A percentile compares a stretch with the other conserved stretches of the same genome.
These are phyloP conservation scores for Ananas comosus DNA, from an alignment of 176 grass and related monocot genomes.

Conservation along the genomic window DNA sequence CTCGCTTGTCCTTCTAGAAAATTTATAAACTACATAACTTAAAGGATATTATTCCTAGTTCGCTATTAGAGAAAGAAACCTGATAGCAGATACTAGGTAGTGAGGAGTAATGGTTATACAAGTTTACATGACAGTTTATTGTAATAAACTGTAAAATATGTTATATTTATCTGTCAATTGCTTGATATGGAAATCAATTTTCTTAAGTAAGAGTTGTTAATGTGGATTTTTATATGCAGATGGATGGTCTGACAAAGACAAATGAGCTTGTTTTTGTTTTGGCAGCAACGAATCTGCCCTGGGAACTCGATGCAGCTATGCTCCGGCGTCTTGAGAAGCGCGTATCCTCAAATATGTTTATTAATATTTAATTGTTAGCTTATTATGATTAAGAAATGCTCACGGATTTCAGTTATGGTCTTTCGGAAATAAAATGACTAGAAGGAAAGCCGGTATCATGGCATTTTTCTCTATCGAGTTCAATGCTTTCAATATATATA, in stretches of 20 bases:
- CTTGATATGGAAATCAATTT: background rate
- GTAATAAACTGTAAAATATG: too few relatives aligned
- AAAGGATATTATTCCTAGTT: too few relatives aligned
- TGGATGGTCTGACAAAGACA: constrained; percentile 91
- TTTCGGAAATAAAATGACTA: background rate
- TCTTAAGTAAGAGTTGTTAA: background rate
- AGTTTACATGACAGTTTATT: too few relatives aligned
- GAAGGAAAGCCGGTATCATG: too few relatives aligned
- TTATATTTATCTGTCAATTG: background rate
- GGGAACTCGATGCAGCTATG: constrained; percentile 88
- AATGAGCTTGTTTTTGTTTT: constrained; percentile 92
- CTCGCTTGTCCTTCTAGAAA: too few relatives aligned
- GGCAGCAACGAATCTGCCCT: constrained; percentile 91
- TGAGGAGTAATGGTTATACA: too few relatives aligned
- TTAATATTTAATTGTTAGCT: background rate
- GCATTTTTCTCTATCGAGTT: too few relatives aligned
- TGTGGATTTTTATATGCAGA: constrained; percentile 32
- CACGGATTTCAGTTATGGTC: background rate
- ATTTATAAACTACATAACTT: too few relatives aligned
- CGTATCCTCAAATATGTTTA: constrained; percentile 37
- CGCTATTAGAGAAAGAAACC: too few relatives aligned
- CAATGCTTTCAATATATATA: too few relatives aligned
- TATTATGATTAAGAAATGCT: background rate
- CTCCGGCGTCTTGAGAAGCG: constrained; percentile 82
- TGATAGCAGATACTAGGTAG: too few relatives aligned